phyloP scores from a whole-genome alignment of 257 asterid species.

The Rauvolfia tetraphylla region DNA sequence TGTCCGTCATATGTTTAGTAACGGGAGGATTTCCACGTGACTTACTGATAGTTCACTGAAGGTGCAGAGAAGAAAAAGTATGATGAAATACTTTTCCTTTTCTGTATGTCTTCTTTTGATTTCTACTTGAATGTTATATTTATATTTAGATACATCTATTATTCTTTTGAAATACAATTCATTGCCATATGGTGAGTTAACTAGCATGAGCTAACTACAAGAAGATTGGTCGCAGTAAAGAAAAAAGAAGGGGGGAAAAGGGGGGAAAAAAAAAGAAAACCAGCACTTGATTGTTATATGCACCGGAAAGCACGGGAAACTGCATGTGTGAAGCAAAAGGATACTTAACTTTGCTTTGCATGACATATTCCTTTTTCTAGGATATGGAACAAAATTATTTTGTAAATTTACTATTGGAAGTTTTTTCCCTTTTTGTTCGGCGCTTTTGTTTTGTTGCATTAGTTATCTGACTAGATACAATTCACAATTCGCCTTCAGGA shows the following conservation, averaged over 20 bases:
- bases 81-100: not conserved
- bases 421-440: slow-evolving; percentile 30
- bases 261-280: not conserved
- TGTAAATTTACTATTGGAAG: slow-evolving; percentile 26
- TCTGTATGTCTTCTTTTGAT: not conserved
- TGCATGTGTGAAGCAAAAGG: slow-evolving; percentile 12
- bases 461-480: slow-evolving; percentile 24
- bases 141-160: not conserved
- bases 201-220: slow-evolving; percentile 20
- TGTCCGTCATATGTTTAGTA: not conserved
- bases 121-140: not conserved
- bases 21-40: not conserved
- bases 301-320: slow-evolving; percentile 24
- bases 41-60: not conserved
- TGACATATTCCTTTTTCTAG: slow-evolving; percentile 18
- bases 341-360: slow-evolving; percentile 16
- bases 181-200: slow-evolving; percentile 4
- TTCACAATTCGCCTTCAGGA: slow-evolving; percentile 53
- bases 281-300: not conserved
- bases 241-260: not conserved
- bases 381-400: slow-evolving; percentile 19
- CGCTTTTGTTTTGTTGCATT: slow-evolving; percentile 17
- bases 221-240: not conserved
- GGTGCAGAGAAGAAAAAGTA: not conserved
- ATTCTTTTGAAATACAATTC: not conserved